These are phyloP conservation scores for Kodamaea restingae DNA, from an alignment of 805 yeast genomes.

Conservation along the genomic window DNA sequence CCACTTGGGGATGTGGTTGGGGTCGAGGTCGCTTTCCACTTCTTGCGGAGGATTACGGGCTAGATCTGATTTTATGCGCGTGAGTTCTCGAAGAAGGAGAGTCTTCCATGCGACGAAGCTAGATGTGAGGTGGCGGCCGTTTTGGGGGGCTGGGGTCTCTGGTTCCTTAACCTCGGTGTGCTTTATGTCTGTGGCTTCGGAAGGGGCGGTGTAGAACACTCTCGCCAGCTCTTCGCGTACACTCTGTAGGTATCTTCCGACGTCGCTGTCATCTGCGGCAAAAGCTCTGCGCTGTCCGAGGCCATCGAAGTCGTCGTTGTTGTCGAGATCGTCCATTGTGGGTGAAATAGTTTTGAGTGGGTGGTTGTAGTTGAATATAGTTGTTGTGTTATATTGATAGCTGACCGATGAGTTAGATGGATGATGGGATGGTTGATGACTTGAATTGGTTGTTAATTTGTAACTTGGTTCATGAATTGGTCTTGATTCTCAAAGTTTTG, in stretches of 20 bases:
- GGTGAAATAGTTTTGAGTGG: no score
- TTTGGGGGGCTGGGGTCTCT: no score
- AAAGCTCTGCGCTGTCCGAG: conserved; percentile 30
- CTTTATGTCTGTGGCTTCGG: neutral
- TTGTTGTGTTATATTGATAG: no score
- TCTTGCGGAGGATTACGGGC: neutral
- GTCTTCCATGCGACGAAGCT: neutral
- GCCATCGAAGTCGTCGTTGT: conserved; percentile 9
- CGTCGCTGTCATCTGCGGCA: conserved; percentile 17
- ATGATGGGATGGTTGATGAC: neutral
- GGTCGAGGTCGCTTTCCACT: neutral
- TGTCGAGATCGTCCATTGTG: no score
- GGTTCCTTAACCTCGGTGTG: neutral
- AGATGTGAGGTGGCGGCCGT: neutral
- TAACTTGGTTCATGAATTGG: no score
- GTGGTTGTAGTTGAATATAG: no score
- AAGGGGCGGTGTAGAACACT: neutral
- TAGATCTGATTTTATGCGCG: conserved; percentile 8
- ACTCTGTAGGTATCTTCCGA: conserved; percentile 20
- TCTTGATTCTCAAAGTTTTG: no score
- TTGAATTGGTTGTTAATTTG: neutral
- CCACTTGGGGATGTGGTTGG: conserved; percentile 21
- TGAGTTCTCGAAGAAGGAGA: conserved; percentile 6
- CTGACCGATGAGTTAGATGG: no score
- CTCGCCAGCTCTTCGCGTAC: conserved; percentile 32